Percentiles rank a stretch among this genome's conserved stretches.
Conservation (phyloP, 257 asterid genomes). For the Primulina tabacum region DNA sequence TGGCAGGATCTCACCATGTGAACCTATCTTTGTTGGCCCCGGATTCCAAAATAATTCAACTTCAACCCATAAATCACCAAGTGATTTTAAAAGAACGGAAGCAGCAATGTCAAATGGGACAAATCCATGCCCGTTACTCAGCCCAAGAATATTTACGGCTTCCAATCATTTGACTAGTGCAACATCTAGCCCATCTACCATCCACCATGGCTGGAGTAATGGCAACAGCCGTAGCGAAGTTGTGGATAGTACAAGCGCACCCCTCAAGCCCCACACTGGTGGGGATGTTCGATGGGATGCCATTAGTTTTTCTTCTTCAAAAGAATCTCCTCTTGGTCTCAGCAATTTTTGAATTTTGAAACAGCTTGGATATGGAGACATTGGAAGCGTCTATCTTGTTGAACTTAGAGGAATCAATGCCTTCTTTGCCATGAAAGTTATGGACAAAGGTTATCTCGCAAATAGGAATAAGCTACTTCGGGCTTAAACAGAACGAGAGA, state of each 20-base stretch:
- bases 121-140: too few species aligned
- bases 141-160: too few species aligned
- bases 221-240: constrained; percentile 44
- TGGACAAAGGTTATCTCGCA: constrained; percentile 81
- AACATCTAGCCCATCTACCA: neutral
- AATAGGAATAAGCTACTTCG: constrained; percentile 71
- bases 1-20: constrained; percentile 19
- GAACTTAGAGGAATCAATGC: constrained; percentile 59
- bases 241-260: constrained; percentile 43
- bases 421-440: constrained; percentile 83
- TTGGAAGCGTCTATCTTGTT: constrained; percentile 84
- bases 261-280: constrained; percentile 76
- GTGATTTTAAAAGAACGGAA: too few species aligned
- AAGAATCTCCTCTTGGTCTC: constrained; percentile 58
- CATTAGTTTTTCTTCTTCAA: constrained; percentile 42
- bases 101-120: too few species aligned
- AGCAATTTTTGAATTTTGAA: constrained; percentile 65
- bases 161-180: too few species aligned
- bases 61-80: too few species aligned
- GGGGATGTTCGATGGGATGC: constrained; percentile 90
- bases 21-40: neutral
- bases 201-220: constrained; percentile 30
- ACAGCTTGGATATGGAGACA: constrained; percentile 85
- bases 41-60: too few species aligned
- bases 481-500: constrained; percentile 79